Base-by-base conservation (phyloP, 108 stramenopile species). In the Ochromonas danica region DNA sequence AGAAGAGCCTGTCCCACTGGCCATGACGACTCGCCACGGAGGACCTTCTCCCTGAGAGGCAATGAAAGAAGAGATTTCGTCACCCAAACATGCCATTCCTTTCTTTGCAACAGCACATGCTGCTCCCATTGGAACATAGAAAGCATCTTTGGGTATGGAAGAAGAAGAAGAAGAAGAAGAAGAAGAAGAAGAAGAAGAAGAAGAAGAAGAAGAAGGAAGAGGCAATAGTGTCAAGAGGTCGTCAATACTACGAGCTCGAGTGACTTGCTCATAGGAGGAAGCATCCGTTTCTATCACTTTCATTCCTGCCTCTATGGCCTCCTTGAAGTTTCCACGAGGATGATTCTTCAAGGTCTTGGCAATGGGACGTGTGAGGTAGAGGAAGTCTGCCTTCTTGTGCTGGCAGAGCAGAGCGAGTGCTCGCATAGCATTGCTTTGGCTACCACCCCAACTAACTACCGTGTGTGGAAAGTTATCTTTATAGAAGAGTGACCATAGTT, bases 1-100 rank as follows among this genome's bases (percentile, higher is more conserved):
- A 36, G 63, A 31, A 36, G 35, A 6, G 63, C 63, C 63, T 28
- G 63, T 67, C 14, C 63, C 63, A 36, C 33, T 67, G 63, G 63
- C 63, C 3, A 67, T 35, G 25, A 67, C 3, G 6, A 67, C 51
- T 22, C 22, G 10, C 51, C 51, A 57, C 17, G 51, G 51, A 22
- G 17, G 51, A 22, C 17, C 17, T 17, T 57, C 51, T 10, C 22
- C 17, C 51, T 57, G 51, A 17, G 51, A 17, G 17, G 10, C 51
- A 17, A 17, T 10, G 51, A 57, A 57, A 22, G 51, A 10, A 10
- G 51, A 10, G 51, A 57, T 57, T 10, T 57, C 51, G 51, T 57
- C 51, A 57, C 51, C 10, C 22, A 57, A 22, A 22, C 51, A 22
- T 10, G 10, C 51, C 17, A 57, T 57, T 10, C 51, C 51, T 10